Base-by-base conservation (phyloP, 1,139 yeast genomes). In the Taphrina pruni region DNA sequence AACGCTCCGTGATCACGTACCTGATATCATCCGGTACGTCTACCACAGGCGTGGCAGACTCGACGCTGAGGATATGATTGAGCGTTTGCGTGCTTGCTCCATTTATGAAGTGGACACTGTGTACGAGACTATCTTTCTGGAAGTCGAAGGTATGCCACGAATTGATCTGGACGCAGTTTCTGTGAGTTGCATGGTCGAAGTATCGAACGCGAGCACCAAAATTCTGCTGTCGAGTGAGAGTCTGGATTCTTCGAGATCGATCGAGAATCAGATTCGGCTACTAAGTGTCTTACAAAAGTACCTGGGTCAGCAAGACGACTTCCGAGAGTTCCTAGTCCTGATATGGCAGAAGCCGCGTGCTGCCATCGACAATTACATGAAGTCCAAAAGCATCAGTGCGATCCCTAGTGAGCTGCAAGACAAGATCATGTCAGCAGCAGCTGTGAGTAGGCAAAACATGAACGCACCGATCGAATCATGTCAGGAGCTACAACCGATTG, bases 281-380 rank as follows among this genome's bases (percentile, higher is more conserved):
- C n/a, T 50, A 2, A 8, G n/a, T 50, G 54, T 2, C n/a, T 9
- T 50, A 32, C 11, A 50, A 21, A 21, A 50, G 21, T 50, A 50
- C n/a, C n/a, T 50, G 12, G 54, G 54, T 4, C 54, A 21, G 6
- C 6, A 50, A 21, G 36, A 50, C 36, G 36, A 50, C 32, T 50
- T 50, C n/a, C 54, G 54, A 26, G 54, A 50, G 21, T 50, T 50
- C n/a, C n/a, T 50, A 4, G 54, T 21, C 32, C 36, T 50, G 36
- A 50, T 50, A 8, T 50, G 54, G 54, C 54, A 50, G 54, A 50
- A 50, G n/a, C 36, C 54, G 1, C 54, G 54, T 17, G 54, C 12
- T 26, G 54, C 54, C 9, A 50, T 50, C n/a, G 54, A 50, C n/a
- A 32, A 50, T 36, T 50, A 50, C 36, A 50, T 50, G 54, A 21